Evolutionary conservation across 1,284 basidiomycete genomes (phyloP).

Genomic region (Marasmius fiardii): DNA sequence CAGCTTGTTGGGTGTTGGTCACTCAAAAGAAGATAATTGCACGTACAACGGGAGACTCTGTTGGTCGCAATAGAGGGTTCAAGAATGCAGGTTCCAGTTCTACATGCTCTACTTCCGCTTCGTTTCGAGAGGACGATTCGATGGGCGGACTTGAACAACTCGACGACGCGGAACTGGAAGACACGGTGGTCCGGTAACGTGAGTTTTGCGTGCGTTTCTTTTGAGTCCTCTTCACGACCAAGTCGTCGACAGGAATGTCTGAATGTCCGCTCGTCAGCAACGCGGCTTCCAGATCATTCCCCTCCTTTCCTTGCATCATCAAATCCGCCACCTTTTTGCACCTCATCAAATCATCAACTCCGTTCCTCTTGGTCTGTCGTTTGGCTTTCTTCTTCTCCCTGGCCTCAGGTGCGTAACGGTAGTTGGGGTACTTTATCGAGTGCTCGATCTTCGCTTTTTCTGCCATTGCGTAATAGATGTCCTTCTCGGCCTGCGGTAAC

Average conservation of each 20-base stretch:
- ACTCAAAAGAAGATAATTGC: not conserved
- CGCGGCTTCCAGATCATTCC: constrained; percentile 43
- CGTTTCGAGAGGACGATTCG: not conserved
- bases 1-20: not conserved
- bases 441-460: constrained; percentile 59
- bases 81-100: not conserved
- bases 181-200: not conserved
- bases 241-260: not conserved
- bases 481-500: constrained; percentile 43
- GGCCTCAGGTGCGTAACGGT: constrained; percentile 47
- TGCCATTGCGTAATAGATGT: constrained; percentile 49
- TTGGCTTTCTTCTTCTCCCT: constrained; percentile 40
- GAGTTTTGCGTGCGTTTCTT: not conserved
- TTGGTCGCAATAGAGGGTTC: not conserved
- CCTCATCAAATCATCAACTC: constrained; percentile 41
- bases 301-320: constrained; percentile 49
- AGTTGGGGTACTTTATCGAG: constrained; percentile 48
- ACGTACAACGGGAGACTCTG: not conserved
- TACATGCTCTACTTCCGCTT: not conserved
- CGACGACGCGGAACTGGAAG: not conserved
- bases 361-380: constrained; percentile 51
- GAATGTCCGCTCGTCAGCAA: constrained; percentile 30
- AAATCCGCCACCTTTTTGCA: constrained; percentile 53
- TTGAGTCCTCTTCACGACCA: not conserved
- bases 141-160: not conserved